These are phyloP conservation scores for Wickerhamomyces sp. DNA, from an alignment of 1,139 yeast species.

Conservation along the genomic window DNA sequence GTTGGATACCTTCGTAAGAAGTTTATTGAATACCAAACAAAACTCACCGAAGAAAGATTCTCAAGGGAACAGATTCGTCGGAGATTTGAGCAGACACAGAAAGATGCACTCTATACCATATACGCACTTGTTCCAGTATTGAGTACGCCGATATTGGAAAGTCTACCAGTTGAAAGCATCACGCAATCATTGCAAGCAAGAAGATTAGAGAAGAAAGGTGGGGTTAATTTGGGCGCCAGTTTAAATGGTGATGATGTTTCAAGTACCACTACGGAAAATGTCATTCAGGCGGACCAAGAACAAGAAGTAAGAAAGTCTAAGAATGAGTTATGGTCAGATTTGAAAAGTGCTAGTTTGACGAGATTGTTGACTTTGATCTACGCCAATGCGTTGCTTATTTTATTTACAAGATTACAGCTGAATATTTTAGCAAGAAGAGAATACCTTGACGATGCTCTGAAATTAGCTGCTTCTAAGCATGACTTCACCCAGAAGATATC, in stretches of 20 bases:
- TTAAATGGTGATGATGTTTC: constrained; percentile 12
- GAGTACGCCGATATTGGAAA: constrained; percentile 55
- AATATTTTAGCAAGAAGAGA: constrained; percentile 85
- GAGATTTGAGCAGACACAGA: constrained; percentile 80
- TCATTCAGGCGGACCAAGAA: constrained; percentile 23
- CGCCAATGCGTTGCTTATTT: constrained; percentile 60
- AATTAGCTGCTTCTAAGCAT: constrained; percentile 45
- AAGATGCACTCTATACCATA: constrained; percentile 82
- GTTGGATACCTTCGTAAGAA: constrained; percentile 55
- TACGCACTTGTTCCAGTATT: constrained; percentile 79
- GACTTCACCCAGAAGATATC: constrained; percentile 19
- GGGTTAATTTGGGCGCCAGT: constrained; percentile 1
- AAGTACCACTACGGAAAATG: constrained; percentile 8
- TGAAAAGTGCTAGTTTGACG: constrained; percentile 71
- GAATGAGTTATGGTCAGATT: constrained; percentile 78
- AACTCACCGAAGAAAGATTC: constrained; percentile 67
- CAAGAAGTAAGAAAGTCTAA: constrained; percentile 42
- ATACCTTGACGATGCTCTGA: constrained; percentile 73
- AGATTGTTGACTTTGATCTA: constrained; percentile 71
- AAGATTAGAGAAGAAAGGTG: constrained; percentile 33
- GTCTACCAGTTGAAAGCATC: constrained; percentile 67
- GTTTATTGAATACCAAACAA: constrained; percentile 61
- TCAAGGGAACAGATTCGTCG: constrained; percentile 66
- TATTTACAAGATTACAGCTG: constrained; percentile 79
- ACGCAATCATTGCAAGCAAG: constrained; percentile 63